Evolutionary conservation across 2,329 filamentous ascomycete species (phyloP), one percentile per base, ranked within the genome.

Genomic region (Monascus ruber): DNA sequence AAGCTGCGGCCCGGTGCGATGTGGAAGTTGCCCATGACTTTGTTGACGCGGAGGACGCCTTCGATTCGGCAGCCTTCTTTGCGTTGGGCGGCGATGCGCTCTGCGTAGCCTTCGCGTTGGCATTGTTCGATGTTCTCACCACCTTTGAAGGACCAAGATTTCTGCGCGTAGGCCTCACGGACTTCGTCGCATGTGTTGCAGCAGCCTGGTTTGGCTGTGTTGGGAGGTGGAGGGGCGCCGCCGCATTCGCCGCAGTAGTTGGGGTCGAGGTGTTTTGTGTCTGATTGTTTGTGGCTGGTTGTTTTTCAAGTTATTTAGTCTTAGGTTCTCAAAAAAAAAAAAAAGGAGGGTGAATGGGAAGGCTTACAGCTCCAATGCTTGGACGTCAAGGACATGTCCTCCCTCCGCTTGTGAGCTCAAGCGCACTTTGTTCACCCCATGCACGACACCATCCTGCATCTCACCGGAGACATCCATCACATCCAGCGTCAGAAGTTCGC

Each of bases 381-480:
- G 81, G 43, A 74, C 65, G 55, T 87, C 81, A 52, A 93, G 83
- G 47, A 80, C 80, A 42, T 69, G 71, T 45, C 88, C 84, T 32
- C 89, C 89, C 52, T 94, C 80, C 33, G 69, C 69, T 50, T 73
- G 71, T 24, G 87, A 71, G 46, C 75, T 71, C 45, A 98, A 73
- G 45, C 91, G 81, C 45, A 95, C 83, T 69, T 95, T 96, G 66
- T 79, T 85, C 46, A 98, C 78, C 34, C 91, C 91, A 58, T 95
- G 87, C 62, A 86, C 81, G 42, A 98, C 84, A 38, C 89, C 91
- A 52, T 88, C 85, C 63, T 98, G 91, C 58, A 95, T 83, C 65
- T 98, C 91, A 47, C 91, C 91, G 24, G 87, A 94, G 25, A 96
- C 89, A 66, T 98, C 91, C 91, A 98, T 98, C 41, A 98, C 89